phyloP scores from a whole-genome alignment of 2,329 filamentous ascomycete species.

The Venturia aucupariae region DNA sequence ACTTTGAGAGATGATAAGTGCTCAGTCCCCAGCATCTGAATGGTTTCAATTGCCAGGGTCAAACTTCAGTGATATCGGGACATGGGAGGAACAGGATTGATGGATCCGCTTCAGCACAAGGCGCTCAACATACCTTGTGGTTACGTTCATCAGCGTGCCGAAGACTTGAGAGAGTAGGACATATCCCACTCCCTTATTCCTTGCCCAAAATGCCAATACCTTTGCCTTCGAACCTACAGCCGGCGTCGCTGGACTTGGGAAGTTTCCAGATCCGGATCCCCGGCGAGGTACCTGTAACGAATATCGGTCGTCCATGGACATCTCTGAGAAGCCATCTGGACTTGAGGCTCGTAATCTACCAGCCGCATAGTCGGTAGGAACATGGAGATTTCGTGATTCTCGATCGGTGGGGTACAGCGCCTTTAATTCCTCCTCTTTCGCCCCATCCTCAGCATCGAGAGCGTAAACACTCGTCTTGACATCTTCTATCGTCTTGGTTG shows the following conservation, averaged over 20 bases:
- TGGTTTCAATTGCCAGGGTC: background rate
- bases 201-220: slow-evolving; percentile 42
- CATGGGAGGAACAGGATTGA: background rate
- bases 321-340: slow-evolving; percentile 12
- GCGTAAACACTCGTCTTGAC: background rate
- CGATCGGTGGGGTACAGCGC: background rate
- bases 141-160: slow-evolving; percentile 76
- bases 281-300: background rate
- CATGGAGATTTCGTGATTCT: background rate
- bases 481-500: background rate
- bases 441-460: background rate
- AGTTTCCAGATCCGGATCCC: background rate
- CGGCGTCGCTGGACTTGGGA: slow-evolving; percentile 13
- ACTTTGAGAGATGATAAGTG: background rate
- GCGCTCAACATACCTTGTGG: slow-evolving; percentile 43
- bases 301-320: slow-evolving; percentile 4
- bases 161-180: slow-evolving; percentile 73
- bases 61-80: background rate
- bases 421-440: slow-evolving; percentile 3
- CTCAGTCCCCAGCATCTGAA: background rate
- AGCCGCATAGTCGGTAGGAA: background rate
- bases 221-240: slow-evolving; percentile 22
- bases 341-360: background rate
- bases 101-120: background rate
- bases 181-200: slow-evolving; percentile 63